Conservation (phyloP, 192 early-diverging fungal genomes). For the Backusella parvicylindrica region DNA sequence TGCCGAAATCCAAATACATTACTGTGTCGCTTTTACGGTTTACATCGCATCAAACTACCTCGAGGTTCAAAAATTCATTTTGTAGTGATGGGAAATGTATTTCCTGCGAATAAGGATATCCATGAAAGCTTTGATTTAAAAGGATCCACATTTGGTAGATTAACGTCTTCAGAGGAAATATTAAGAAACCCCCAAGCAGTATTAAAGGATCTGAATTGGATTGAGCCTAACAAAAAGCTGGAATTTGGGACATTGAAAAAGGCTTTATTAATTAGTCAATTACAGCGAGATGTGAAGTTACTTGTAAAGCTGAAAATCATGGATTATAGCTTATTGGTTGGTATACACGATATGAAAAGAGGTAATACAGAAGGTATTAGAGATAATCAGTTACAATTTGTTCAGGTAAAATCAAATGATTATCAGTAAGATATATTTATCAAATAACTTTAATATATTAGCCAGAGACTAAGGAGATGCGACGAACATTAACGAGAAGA, state of each 20-base stretch:
- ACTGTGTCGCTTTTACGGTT: slow-evolving; percentile 89
- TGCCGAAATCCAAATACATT: slow-evolving; percentile 86
- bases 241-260: slow-evolving; percentile 81
- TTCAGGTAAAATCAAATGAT: slow-evolving; percentile 60
- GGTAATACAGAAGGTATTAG: slow-evolving; percentile 91
- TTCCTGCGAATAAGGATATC: slow-evolving; percentile 96
- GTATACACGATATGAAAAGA: slow-evolving; percentile 80
- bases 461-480: neutral
- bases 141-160: slow-evolving; percentile 86
- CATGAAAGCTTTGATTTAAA: slow-evolving; percentile 96
- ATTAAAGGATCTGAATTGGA: slow-evolving; percentile 96
- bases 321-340: slow-evolving; percentile 96
- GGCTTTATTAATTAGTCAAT: slow-evolving; percentile 73
- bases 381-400: slow-evolving; percentile 85
- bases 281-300: slow-evolving; percentile 82
- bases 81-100: slow-evolving; percentile 98
- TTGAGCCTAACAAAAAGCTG: slow-evolving; percentile 65
- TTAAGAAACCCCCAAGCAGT: slow-evolving; percentile 79
- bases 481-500: neutral
- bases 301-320: slow-evolving; percentile 81
- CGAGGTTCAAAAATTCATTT: slow-evolving; percentile 93
- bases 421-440: too few relatives aligned
- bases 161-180: slow-evolving; percentile 70
- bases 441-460: neutral
- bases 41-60: slow-evolving; percentile 94